Evolutionary conservation across 2,329 filamentous ascomycete genomes (phyloP).

Genomic region (Paracoccidioides brasiliensis): DNA sequence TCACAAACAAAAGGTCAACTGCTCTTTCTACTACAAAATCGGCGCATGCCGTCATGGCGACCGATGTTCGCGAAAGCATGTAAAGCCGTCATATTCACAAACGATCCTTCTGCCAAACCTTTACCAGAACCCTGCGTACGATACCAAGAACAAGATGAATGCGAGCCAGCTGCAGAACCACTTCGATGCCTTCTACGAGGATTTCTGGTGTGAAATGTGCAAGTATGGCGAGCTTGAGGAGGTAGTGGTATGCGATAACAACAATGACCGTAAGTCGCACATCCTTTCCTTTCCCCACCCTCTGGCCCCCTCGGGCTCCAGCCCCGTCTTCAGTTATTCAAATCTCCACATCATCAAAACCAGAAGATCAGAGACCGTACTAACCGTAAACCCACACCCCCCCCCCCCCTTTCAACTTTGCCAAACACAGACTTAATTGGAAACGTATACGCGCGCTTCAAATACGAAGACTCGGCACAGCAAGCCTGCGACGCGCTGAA

Average conservation of each 20-base stretch:
- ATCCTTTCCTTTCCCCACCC: conserved; percentile 1
- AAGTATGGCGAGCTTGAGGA: conserved; percentile 97
- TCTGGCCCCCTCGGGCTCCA: not conserved
- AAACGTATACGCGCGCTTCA: conserved; percentile 98
- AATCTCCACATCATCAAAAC: too few relatives aligned
- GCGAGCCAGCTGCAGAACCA: conserved; percentile 92
- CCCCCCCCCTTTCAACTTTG: too few relatives aligned
- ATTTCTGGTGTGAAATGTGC: conserved; percentile 99
- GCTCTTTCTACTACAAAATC: conserved; percentile 99
- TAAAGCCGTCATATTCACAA: conserved; percentile 96
- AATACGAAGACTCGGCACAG: conserved; percentile 96
- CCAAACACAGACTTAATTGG: conserved; percentile 65
- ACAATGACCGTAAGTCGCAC: conserved; percentile 70
- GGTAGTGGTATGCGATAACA: conserved; percentile 97
- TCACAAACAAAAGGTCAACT: conserved; percentile 54
- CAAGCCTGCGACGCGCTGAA: conserved; percentile 89
- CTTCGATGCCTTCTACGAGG: conserved; percentile 99
- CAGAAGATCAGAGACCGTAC: conserved; percentile 1
- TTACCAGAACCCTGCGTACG: conserved; percentile 97
- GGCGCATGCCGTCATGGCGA: conserved; percentile 97
- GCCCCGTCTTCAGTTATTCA: too few relatives aligned
- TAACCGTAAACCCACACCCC: conserved; percentile 15
- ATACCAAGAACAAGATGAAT: conserved; percentile 95
- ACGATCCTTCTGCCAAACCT: conserved; percentile 97
- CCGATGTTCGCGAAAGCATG: conserved; percentile 94